Percentiles rank a stretch among this genome's conserved stretches.
These are phyloP conservation scores for Curvularia lunata DNA, from an alignment of 2,329 filamentous ascomycete genomes.

Conservation along the genomic window DNA sequence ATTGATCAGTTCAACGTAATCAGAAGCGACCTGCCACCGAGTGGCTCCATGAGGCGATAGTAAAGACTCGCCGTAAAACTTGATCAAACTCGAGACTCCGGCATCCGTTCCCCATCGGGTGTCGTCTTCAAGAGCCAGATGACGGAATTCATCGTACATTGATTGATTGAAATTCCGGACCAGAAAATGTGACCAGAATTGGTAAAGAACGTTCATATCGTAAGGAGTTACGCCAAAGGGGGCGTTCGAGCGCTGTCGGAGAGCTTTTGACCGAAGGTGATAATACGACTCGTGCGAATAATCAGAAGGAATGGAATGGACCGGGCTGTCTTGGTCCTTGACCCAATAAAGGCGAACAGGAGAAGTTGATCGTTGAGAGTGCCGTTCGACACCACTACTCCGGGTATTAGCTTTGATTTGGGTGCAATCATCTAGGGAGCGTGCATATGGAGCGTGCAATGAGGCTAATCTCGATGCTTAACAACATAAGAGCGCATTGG, in stretches of 20 bases:
- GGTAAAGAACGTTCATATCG: slow-evolving; percentile 71
- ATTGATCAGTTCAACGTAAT: slow-evolving; percentile 63
- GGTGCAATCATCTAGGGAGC: not conserved
- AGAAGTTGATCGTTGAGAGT: slow-evolving; percentile 25
- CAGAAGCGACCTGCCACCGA: slow-evolving; percentile 59
- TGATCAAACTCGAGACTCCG: slow-evolving; percentile 68
- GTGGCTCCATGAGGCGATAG: slow-evolving; percentile 57
- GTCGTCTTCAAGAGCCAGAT: slow-evolving; percentile 69
- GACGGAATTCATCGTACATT: slow-evolving; percentile 78
- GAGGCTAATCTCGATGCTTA: not conserved
- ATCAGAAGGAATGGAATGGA: slow-evolving; percentile 53
- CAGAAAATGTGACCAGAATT: slow-evolving; percentile 77
- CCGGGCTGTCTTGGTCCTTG: slow-evolving; percentile 56
- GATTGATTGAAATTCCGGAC: slow-evolving; percentile 73
- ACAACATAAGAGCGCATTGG: not conserved
- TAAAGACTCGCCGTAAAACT: slow-evolving; percentile 68
- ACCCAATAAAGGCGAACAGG: slow-evolving; percentile 55
- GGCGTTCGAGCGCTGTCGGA: slow-evolving; percentile 56
- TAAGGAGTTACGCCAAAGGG: slow-evolving; percentile 56
- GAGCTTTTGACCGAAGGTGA: slow-evolving; percentile 57
- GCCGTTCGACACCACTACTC: slow-evolving; percentile 29
- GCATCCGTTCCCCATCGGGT: slow-evolving; percentile 57
- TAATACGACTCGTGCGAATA: slow-evolving; percentile 57
- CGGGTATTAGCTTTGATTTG: slow-evolving; percentile 24
- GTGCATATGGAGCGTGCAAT: not conserved